These are phyloP conservation scores for Ulota crispa DNA, from an alignment of 225 moss, liverwort and hornwort genomes.

Conservation along the genomic window DNA sequence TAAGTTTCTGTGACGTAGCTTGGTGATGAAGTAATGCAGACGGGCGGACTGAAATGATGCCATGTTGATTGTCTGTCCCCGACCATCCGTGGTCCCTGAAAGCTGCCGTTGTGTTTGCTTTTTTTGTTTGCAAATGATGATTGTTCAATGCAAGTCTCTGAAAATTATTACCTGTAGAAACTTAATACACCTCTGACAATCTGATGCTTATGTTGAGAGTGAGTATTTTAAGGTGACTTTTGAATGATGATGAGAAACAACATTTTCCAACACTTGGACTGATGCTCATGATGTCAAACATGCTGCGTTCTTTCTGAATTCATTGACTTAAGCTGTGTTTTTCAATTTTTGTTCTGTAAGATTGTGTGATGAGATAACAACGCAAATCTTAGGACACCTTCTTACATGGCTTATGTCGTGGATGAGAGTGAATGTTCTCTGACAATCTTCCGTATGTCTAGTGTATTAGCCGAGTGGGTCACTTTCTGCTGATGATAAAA, in stretches of 20 bases:
- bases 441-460: background rate
- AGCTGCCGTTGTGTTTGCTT: background rate
- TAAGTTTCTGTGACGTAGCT: background rate
- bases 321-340: rapidly evolving
- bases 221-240: rapidly evolving
- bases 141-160: background rate
- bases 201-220: background rate
- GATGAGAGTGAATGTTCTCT: slow-evolving; percentile 39
- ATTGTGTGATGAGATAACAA: slow-evolving; percentile 20
- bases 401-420: slow-evolving; percentile 18
- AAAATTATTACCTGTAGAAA: background rate
- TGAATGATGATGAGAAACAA: slow-evolving; percentile 38
- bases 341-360: rapidly evolving
- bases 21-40: slow-evolving; percentile 52
- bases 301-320: slow-evolving; percentile 57
- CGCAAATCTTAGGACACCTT: slow-evolving; percentile 43
- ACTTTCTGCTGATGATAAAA: slow-evolving; percentile 27
- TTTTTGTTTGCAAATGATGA: background rate
- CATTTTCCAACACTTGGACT: slow-evolving; percentile 51
- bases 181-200: slow-evolving; percentile 26
- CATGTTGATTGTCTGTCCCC: slow-evolving; percentile 52
- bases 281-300: slow-evolving; percentile 32
- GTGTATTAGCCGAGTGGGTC: rapidly evolving
- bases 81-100: slow-evolving; percentile 31
- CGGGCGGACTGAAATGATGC: slow-evolving; percentile 65